Base-by-base conservation (phyloP, 768 basidiomycete genomes). In the Amanita molliuscula region DNA sequence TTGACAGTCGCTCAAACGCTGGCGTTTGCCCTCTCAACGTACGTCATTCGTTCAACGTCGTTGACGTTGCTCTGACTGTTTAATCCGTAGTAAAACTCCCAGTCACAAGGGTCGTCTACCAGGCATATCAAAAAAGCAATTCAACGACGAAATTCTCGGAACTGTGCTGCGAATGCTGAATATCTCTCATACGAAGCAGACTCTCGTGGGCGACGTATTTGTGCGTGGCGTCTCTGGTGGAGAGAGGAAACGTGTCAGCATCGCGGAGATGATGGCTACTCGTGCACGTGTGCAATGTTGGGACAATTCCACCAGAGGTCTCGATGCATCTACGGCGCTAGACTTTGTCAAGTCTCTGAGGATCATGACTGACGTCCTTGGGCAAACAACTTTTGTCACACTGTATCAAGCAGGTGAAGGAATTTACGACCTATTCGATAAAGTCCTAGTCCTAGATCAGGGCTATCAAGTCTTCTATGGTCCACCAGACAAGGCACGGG, bases 191-290 rank as follows among this genome's bases (percentile, higher is more conserved):
- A 93, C 89, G 46, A 67, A 65, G 50, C 66, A 77, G 50, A 94
- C 91, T 4, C 79, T 87, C 0, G 82, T 95, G 35, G 93, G 93
- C 0, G 81, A 92, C 59, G 89, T 87, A 53, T 89, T 86, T 57
- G 82, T 95, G 6, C 83, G 83, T 13, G 85, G 86, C 18, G 78
- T 89, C 11, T 84, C 81, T 0, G 87, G 88, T 37, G 87, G 87
- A 16, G 87, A 89, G 59, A 74, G 82, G 46, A 93, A 92, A 53
- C 75, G 75, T 37, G 81, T 93, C 13, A 82, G 82, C 50, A 92
- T 92, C 57, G 84, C 85, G 11, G 90, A 93, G 65, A 89, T 88
- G 77, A 82, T 89, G 78, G 76, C 86, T 1, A 85, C 83, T 2
- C 79, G 86, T 44, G 86, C 87, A 8, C 81, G 82, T 29, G 77